A percentile compares a stretch with the other conserved stretches of the same genome.
phyloP scores from a whole-genome alignment of 2,329 filamentous ascomycete species.

The Colletotrichum aenigma region DNA sequence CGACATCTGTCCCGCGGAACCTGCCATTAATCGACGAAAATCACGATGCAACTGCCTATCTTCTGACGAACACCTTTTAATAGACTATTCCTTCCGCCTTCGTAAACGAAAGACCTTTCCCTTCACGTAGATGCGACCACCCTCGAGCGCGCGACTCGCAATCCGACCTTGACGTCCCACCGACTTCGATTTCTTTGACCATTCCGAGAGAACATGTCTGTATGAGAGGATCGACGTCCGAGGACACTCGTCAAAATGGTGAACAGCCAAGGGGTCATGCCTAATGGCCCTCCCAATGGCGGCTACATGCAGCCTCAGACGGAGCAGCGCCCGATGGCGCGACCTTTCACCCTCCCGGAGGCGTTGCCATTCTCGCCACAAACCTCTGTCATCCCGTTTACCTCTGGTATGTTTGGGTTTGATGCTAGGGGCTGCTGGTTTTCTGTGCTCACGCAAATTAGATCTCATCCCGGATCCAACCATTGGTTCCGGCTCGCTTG shows the following conservation, averaged over 20 bases:
- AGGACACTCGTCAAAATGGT: constrained; percentile 9
- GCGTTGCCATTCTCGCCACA: constrained; percentile 84
- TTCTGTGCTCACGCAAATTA: constrained; percentile 30
- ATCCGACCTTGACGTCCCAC: background rate
- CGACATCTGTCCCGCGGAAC: background rate
- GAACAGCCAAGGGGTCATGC: constrained; percentile 13
- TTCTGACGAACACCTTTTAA: background rate
- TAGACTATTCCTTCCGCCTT: background rate
- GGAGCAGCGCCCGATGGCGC: constrained; percentile 14
- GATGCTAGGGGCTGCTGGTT: background rate
- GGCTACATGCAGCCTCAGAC: constrained; percentile 14
- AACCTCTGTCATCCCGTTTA: constrained; percentile 79
- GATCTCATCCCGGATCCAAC: constrained; percentile 71
- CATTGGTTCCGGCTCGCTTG: constrained; percentile 60
- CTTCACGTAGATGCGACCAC: background rate
- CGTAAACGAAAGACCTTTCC: background rate
- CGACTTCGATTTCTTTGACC: background rate
- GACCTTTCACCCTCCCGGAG: constrained; percentile 71
- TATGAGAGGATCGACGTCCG: background rate
- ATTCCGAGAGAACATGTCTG: constrained; percentile 12
- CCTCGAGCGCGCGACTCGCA: background rate
- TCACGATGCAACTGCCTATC: background rate
- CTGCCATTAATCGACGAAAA: background rate
- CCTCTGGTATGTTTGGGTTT: constrained; percentile 62
- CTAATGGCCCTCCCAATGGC: constrained; percentile 18